These are phyloP conservation scores for Saccharomyces eubayanus DNA, from an alignment of 805 yeast genomes.

Conservation along the genomic window DNA sequence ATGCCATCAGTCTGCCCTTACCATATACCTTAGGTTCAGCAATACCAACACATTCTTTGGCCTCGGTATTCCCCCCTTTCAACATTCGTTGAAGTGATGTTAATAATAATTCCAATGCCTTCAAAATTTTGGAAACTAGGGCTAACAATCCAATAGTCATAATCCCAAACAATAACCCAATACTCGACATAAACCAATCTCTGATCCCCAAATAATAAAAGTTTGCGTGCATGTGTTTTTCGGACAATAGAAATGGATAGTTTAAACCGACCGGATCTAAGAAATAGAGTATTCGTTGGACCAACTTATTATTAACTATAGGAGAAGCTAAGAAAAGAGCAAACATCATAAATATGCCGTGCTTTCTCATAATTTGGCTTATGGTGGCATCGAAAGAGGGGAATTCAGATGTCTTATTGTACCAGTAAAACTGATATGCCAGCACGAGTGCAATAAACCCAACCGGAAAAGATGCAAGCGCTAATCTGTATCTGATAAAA, in stretches of 20 bases:
- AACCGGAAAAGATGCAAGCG: constrained; percentile 62
- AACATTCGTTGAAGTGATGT: not conserved
- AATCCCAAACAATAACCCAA: constrained; percentile 47
- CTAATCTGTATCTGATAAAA: constrained; percentile 68
- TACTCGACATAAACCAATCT: constrained; percentile 44
- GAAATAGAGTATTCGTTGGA: constrained; percentile 35
- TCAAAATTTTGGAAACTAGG: constrained; percentile 3
- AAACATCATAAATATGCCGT: constrained; percentile 26
- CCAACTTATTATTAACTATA: constrained; percentile 26
- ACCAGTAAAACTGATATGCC: constrained; percentile 46
- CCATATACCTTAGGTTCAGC: constrained; percentile 5
- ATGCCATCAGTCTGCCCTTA: constrained; percentile 29
- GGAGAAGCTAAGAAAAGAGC: constrained; percentile 30
- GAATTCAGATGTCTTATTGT: constrained; percentile 33
- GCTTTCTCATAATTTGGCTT: constrained; percentile 26
- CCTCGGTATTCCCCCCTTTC: not conserved
- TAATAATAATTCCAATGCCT: constrained; percentile 2
- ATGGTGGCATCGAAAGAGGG: constrained; percentile 43
- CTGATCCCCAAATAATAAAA: constrained; percentile 62
- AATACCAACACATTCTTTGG: not conserved
- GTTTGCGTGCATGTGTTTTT: constrained; percentile 36
- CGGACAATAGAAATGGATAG: constrained; percentile 37
- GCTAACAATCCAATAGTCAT: constrained; percentile 20
- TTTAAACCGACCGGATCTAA: constrained; percentile 50
- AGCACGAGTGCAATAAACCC: constrained; percentile 46